phyloP scores from a whole-genome alignment of 768 basidiomycete genomes.

The Phallus indusiatus region DNA sequence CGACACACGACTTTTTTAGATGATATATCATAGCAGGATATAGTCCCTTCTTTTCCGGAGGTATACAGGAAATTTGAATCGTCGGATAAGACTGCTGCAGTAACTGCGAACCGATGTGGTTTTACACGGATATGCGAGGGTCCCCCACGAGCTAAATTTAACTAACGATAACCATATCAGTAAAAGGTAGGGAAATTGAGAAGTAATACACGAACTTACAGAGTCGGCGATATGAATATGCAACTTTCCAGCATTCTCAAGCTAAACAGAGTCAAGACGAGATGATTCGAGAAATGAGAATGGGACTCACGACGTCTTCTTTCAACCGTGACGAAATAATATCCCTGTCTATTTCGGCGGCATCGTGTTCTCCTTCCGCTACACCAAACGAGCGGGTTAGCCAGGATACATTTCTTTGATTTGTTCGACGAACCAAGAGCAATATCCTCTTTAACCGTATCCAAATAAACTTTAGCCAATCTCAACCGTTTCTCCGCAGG shows the following conservation, averaged over 20 bases:
- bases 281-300: neutral
- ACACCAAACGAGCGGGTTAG: neutral
- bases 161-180: neutral
- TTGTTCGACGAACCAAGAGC: conserved; percentile 23
- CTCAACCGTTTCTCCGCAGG: conserved; percentile 89
- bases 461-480: conserved; percentile 83
- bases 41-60: conserved; percentile 82
- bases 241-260: conserved; percentile 82
- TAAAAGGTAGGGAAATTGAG: neutral
- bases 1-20: conserved; percentile 50
- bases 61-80: conserved; percentile 74
- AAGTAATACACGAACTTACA: conserved; percentile 32
- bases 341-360: conserved; percentile 91
- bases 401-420: neutral
- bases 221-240: conserved; percentile 72
- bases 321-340: conserved; percentile 84
- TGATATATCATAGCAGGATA: conserved; percentile 75
- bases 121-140: conserved; percentile 47
- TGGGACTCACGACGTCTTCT: conserved; percentile 61
- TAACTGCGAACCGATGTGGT: conserved; percentile 72
- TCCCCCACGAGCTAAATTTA: neutral
- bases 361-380: conserved; percentile 90
- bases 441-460: conserved; percentile 69
- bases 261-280: conserved; percentile 15
- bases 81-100: conserved; percentile 70